These are phyloP conservation scores for Dioszegia hungarica DNA, from an alignment of 768 basidiomycete genomes.

Conservation along the genomic window DNA sequence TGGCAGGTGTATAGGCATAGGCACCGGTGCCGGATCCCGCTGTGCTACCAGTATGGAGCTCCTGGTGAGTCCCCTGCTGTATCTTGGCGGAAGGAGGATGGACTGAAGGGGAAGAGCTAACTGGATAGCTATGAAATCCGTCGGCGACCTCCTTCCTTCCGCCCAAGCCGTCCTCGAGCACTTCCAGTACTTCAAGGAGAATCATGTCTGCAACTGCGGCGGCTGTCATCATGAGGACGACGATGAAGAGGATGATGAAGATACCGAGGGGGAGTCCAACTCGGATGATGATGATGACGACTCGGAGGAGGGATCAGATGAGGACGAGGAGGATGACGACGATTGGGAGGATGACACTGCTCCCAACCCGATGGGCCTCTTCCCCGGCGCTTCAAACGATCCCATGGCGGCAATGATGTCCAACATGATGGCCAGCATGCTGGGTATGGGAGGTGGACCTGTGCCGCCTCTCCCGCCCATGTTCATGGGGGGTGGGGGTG, in stretches of 20 bases:
- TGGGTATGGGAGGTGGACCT: too few species aligned
- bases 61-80: background rate
- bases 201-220: background rate
- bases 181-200: conserved; percentile 1
- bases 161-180: background rate
- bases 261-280: background rate
- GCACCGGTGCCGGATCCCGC: background rate
- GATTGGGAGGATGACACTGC: too few species aligned
- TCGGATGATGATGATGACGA: conserved; percentile 2
- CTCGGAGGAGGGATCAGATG: background rate
- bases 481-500: too few species aligned
- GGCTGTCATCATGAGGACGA: background rate
- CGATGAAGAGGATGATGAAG: background rate
- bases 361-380: background rate
- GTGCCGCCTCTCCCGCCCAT: too few species aligned
- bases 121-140: background rate
- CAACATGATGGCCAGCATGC: too few species aligned
- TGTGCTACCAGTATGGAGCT: background rate
- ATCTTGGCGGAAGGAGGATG: background rate
- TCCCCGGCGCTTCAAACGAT: too few species aligned
- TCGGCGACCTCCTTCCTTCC: background rate
- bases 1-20: background rate
- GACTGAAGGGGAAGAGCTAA: background rate
- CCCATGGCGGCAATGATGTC: too few species aligned
- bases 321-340: background rate